Base-by-base conservation (phyloP, 768 basidiomycete species). In the Mycena latifolia region DNA sequence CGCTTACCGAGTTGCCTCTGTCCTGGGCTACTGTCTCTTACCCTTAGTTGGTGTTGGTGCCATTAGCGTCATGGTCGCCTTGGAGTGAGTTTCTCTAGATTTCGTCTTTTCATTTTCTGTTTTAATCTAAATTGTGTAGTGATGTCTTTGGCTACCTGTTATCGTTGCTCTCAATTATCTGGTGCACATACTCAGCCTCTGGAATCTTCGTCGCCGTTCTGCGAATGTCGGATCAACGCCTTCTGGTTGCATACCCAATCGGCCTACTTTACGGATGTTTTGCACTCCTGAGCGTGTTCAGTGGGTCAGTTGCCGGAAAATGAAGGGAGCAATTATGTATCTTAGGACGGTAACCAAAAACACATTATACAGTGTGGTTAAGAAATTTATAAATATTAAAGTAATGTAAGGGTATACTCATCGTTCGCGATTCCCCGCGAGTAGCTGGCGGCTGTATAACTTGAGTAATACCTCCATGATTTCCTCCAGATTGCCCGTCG, bases 131-230 rank as follows among this genome's bases (percentile, higher is more conserved):
- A 47, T 20, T 59, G 68, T 10, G 37, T 73, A 97, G 95, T 73
- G 94, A 90, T 47, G 81, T 89, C 60, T 80, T 97, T 63, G 97
- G 97, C 45, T 98, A 97, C 79, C 71, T 96, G 37, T 80, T 99
- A 4, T 92, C 94, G 2, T 77, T 88, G 17, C 69, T 97, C 39
- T 94, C 92, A 2, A 94, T 99, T 69, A 77, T 94, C 48, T 99
- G 98, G 98, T 99, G 96, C 81, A 98, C 98, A 37, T 95, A 97
- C 74, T 88, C 96, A 8, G 97, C 98, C 14, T 96, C 94, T 2
- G 92, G 91, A 17, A 99, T 99, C 61, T 99, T 99, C 72, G 95
- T 97, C 11, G 92, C 94, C 3, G 96, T 98, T 41, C 83, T 99
- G 55, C 88, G 94, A 69, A 96, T 99, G 94, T 95, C 94, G 11